Conservation (phyloP, 371 early-diverging fungal species). For the Syncephalastrum sp. region DNA sequence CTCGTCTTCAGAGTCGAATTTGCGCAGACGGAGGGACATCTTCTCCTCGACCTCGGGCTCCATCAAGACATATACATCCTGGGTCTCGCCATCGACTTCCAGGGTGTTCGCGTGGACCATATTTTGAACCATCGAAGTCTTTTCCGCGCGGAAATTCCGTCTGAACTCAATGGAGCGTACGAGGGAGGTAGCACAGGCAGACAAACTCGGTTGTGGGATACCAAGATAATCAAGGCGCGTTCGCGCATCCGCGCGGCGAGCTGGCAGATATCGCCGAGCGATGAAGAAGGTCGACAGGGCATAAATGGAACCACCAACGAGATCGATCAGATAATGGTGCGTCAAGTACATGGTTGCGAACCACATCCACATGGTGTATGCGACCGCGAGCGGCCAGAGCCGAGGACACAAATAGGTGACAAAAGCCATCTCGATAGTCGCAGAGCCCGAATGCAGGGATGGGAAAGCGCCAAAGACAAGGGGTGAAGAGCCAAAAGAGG, state of each 20-base stretch:
- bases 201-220: slow-evolving; percentile 13
- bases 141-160: too few species aligned
- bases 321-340: slow-evolving; percentile 75
- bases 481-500: slow-evolving; percentile 71
- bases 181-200: slow-evolving; percentile 18
- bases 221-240: slow-evolving; percentile 42
- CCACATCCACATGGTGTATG: slow-evolving; percentile 72
- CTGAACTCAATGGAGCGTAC: slow-evolving; percentile 24
- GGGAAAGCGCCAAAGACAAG: slow-evolving; percentile 79
- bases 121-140: too few species aligned
- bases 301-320: slow-evolving; percentile 71
- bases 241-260: slow-evolving; percentile 12
- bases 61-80: slow-evolving; percentile 19
- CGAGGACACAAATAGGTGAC: slow-evolving; percentile 49
- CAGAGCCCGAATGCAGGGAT: slow-evolving; percentile 73
- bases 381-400: slow-evolving; percentile 43
- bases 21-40: slow-evolving; percentile 14
- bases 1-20: slow-evolving; percentile 14
- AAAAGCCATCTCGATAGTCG: slow-evolving; percentile 66
- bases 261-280: slow-evolving; percentile 33
- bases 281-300: slow-evolving; percentile 56
- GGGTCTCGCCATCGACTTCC: background rate
- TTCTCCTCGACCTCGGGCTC: slow-evolving; percentile 11
- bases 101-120: too few species aligned
- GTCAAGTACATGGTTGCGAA: slow-evolving; percentile 76